Conservation (phyloP, 192 early-diverging fungal species). For the Linnemannia schmuckeri region DNA sequence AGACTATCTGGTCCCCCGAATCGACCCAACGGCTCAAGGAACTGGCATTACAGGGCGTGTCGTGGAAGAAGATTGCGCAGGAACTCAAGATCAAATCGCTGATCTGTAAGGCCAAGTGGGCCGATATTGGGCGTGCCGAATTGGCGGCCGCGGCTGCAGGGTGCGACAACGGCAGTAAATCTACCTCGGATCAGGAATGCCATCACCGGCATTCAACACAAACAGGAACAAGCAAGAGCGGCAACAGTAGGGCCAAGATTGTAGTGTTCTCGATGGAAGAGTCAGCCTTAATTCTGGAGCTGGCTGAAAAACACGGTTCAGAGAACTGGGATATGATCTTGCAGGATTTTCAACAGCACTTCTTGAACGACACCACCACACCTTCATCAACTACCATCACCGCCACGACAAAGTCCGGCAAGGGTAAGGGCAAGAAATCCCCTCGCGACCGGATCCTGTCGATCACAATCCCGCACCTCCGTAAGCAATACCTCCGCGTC, state of each 20-base stretch:
- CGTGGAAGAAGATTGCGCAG: constrained; percentile 31
- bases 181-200: neutral
- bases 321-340: constrained; percentile 20
- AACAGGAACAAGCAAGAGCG: neutral
- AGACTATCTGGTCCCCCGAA: constrained; percentile 12
- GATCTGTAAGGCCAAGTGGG: constrained; percentile 27
- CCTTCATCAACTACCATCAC: neutral
- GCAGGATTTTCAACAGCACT: constrained; percentile 26
- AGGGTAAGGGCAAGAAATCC: neutral
- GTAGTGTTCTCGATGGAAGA: constrained; percentile 34
- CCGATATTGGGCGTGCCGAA: neutral
- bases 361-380: neutral
- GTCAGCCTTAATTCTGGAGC: constrained; percentile 9
- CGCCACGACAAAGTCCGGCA: neutral
- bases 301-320: constrained; percentile 15
- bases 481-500: constrained; percentile 22
- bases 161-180: neutral
- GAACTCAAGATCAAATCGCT: constrained; percentile 25
- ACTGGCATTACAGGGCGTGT: constrained; percentile 11
- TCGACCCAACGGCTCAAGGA: constrained; percentile 14
- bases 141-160: neutral
- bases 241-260: neutral
- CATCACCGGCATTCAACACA: neutral
- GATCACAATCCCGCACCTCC: constrained; percentile 13
- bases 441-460: neutral